Evolutionary conservation across 2,329 filamentous ascomycete species (phyloP), one percentile per base, ranked within the genome.

Genomic region (Xylaria sp.): DNA sequence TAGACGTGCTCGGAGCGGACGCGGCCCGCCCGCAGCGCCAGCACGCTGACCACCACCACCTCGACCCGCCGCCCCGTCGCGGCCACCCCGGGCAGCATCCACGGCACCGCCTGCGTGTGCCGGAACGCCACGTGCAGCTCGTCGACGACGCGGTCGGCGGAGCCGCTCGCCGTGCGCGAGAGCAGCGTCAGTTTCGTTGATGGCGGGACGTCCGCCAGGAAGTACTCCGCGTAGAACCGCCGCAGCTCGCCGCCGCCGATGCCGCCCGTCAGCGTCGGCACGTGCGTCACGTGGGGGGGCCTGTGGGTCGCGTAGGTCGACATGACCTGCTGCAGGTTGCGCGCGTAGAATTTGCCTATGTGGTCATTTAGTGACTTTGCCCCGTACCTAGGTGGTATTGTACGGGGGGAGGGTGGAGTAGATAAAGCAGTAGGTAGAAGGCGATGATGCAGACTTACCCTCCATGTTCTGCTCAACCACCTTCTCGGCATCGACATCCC

Each of bases 1-100:
- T 80, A 77, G 11, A 89, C 85, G 57, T 88, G 85, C 63, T 89
- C 86, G 51, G 88, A 83, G 54, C 82, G 86, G 1, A 89, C 68
- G 1, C 82, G 76, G 48, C 87, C 85, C 0, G 85, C 86, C 0
- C 85, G 76, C 45, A 89, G 76, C 26, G 84, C 84, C 0, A 89
- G 84, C 2, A 89, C 76, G 1, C 80, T 79, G 0, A 84, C 86
- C 44, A 88, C 79, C 0, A 85, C 81, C 9, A 89, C 75, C 38
- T 82, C 75, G 9, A 86, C 76, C 3, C 74, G 72, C 45, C 74
- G 75, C 29, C 76, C 72, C 0, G 85, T 88, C 0, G 84, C 77
- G 2, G 81, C 80, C 0, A 87, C 73, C 0, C 82, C 82, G 0
- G 85, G 83, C 0, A 87, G 71, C 29, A 88, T 76, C 84, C 84